Evolutionary conservation across 257 asterid genomes (phyloP), one percentile per base, ranked within the genome.

Genomic region (Rhazya stricta): DNA sequence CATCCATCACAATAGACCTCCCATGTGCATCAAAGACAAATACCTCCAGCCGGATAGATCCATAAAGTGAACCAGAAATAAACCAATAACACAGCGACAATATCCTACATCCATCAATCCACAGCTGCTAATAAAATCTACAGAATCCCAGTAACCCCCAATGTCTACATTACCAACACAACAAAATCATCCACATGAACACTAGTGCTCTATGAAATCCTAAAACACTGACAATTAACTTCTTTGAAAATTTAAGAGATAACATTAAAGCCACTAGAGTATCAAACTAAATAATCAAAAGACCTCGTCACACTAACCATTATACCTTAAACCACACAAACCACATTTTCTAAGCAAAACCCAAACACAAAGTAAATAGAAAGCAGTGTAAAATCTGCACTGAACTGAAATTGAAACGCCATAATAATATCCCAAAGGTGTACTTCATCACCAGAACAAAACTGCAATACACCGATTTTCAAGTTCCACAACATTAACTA

Each of bases 361-460:
- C 21, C 4, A 11, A 7, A 25, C 21, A 21, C 5, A 19, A 32
- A 34, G 3, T 25, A 56, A 67, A 56, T 0, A n/a, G 29, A 42
- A 72, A 12, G 54, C 19, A 42, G 2, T 29, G 30, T 27, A 62
- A 63, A 25, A 72, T 39, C 73, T 45, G 36, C 73, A 50, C 13
- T 57, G 62, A 61, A 36, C 27, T 21, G 45, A 79, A 34, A 57
- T 43, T n/a, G 57, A 51, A 70, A 50, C 57, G 29, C 30, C 7
- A 30, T 45, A 62, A 30, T 42, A 32, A 46, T 21, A 62, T 19
- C 50, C 53, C 46, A 57, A 29, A 45, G 42, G 15, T 36, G 77
- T 73, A 73, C 39, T 73, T 71, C 75, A 50, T 48, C 8, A 34
- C 51, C 62, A 23, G 23, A 50, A 51, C 67, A 29, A 19, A 73